These are phyloP conservation scores for Kwoniella shandongensis DNA, from an alignment of 768 basidiomycete species.

Conservation along the genomic window DNA sequence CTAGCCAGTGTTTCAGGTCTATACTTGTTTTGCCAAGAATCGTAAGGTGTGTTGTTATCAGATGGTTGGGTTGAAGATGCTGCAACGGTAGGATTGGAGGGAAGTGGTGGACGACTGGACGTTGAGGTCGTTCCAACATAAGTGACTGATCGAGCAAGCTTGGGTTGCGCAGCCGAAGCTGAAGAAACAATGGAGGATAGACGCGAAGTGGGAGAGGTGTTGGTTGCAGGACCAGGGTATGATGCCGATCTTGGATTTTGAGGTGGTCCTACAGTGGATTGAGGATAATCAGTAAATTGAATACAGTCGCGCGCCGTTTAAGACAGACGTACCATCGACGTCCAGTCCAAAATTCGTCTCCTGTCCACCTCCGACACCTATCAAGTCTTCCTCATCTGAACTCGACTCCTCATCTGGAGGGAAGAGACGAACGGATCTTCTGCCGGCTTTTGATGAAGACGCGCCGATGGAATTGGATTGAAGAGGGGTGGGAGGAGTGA, in stretches of 20 bases:
- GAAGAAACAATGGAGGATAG: conserved; percentile 20
- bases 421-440: conserved; percentile 21
- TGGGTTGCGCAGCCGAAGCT: conserved; percentile 18
- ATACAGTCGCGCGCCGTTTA: background rate
- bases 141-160: conserved; percentile 18
- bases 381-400: conserved; percentile 26
- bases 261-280: conserved; percentile 11
- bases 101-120: background rate
- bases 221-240: conserved; percentile 18
- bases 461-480: conserved; percentile 2
- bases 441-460: conserved; percentile 6
- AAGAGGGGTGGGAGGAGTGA: background rate
- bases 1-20: conserved; percentile 1
- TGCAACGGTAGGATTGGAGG: background rate
- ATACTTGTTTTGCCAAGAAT: conserved; percentile 2
- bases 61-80: background rate
- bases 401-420: conserved; percentile 25
- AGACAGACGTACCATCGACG: conserved; percentile 18
- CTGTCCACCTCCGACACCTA: conserved; percentile 3
- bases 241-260: conserved; percentile 16
- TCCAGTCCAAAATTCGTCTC: conserved; percentile 1
- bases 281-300: background rate
- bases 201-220: conserved; percentile 22
- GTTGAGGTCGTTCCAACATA: conserved; percentile 10
- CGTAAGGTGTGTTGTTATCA: background rate